phyloP scores from a whole-genome alignment of 768 basidiomycete genomes.

The Hypholoma fasciculare region DNA sequence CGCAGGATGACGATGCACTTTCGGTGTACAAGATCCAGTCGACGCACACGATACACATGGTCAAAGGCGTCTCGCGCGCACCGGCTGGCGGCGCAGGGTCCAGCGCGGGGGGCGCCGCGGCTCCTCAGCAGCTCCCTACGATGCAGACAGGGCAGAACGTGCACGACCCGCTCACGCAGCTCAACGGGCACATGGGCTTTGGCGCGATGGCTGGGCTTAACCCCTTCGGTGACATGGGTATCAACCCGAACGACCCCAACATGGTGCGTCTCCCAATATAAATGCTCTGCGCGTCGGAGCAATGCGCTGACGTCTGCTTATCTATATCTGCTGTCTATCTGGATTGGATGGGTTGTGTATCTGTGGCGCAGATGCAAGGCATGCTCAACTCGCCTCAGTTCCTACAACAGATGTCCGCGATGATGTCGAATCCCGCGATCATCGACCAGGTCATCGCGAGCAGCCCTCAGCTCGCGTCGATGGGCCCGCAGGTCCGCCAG shows the following conservation, averaged over 20 bases:
- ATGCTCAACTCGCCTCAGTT: constrained; percentile 89
- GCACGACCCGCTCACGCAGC: constrained; percentile 80
- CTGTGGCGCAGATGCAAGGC: constrained; percentile 57
- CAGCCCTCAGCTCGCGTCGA: constrained; percentile 73
- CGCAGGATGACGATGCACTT: constrained; percentile 81
- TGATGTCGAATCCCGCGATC: constrained; percentile 88
- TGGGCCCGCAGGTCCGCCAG: constrained; percentile 81
- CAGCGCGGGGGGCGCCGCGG: constrained; percentile 29
- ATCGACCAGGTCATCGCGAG: constrained; percentile 83
- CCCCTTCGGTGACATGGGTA: constrained; percentile 88
- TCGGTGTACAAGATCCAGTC: constrained; percentile 90
- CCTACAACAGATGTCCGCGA: constrained; percentile 80
- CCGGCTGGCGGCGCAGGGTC: constrained; percentile 26
- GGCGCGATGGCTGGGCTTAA: constrained; percentile 86
- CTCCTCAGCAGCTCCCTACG: constrained; percentile 67
- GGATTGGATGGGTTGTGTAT: too few species aligned
- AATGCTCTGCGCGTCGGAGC: too few species aligned
- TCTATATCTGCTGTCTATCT: too few species aligned
- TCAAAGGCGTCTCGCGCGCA: constrained; percentile 72
- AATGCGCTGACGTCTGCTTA: neutral
- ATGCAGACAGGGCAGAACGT: constrained; percentile 94
- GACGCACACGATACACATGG: constrained; percentile 90
- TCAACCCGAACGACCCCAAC: constrained; percentile 93
- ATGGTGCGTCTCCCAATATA: constrained; percentile 55
- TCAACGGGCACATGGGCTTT: constrained; percentile 77